Evolutionary conservation across 495 filamentous ascomycete species (phyloP), one percentile per base, ranked within the genome.

Genomic region (Stereocaulon alpinum): DNA sequence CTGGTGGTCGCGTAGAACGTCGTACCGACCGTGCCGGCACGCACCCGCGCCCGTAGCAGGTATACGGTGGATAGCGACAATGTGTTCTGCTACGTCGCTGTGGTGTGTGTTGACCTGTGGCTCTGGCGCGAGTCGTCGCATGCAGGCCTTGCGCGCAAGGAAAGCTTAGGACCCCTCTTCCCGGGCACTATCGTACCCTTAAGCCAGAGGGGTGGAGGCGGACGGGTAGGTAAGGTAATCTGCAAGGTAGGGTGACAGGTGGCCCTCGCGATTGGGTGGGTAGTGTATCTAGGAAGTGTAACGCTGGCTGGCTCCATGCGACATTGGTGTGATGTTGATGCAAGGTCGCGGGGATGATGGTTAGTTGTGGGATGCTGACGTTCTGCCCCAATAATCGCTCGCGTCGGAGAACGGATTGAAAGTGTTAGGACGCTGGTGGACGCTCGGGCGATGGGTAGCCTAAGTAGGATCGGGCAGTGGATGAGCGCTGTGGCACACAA

Each of bases 381-480:
- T 53, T 44, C 59, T 58, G 63, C 63, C 63, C 63, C 63, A 55
- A 59, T 62, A 40, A 63, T 49, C 47, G 47, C 47, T 50, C 47
- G 47, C 47, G 30, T 50, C 47, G 24, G 47, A 30, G 57, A 51
- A 37, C 37, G 40, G 54, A 45, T 44, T 41, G 40, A 42, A 45
- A 42, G 40, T 56, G 43, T 37, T 55, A 55, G 75, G 45, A 80
- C 63, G 64, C 89, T 89, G 65, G 50, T 86, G 86, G 53, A 73
- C 70, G 45, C 73, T 56, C 27, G 78, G 73, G 40, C 66, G 60
- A 50, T 56, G 60, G 60, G 47, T 61, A 64, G 62, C 48, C 62
- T 64, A 64, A 61, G 58, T 64, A 64, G 58, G 55, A 57, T 64
- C 53, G 48, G 58, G 62, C 58, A 64, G 45, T 61, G 7, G 56